phyloP scores from a whole-genome alignment of 139 green algal species.

The Picochlorum sp. region DNA sequence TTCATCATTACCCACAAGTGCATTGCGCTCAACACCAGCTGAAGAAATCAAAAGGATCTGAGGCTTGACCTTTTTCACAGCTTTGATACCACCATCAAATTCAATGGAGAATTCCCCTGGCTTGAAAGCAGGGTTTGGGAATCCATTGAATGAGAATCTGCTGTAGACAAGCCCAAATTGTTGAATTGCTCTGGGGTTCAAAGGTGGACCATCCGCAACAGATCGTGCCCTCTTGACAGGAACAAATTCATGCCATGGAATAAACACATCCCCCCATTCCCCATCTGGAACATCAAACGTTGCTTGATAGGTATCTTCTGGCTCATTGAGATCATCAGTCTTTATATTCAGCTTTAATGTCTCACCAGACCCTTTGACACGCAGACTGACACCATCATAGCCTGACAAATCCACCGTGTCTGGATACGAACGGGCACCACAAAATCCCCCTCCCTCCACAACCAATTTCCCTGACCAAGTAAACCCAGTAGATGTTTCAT shows the following conservation, averaged over 20 bases:
- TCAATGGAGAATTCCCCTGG: conserved; percentile 53
- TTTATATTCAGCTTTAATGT: conserved; percentile 90
- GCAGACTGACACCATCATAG: conserved; percentile 56
- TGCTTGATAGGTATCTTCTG: conserved; percentile 75
- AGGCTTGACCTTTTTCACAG: conserved; percentile 46
- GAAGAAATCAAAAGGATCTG: conserved; percentile 51
- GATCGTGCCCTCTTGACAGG: conserved; percentile 56
- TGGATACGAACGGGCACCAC: conserved; percentile 49
- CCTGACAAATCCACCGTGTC: conserved; percentile 25
- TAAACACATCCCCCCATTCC: conserved; percentile 54
- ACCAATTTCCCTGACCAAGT: conserved; percentile 68
- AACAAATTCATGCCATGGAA: conserved; percentile 83
- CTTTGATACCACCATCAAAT: conserved; percentile 54
- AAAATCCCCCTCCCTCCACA: conserved; percentile 80
- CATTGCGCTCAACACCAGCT: conserved; percentile 76
- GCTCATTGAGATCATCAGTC: conserved; percentile 55
- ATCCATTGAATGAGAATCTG: conserved; percentile 68
- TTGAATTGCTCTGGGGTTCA: conserved; percentile 53
- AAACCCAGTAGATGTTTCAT: conserved; percentile 40
- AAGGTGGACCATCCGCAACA: conserved; percentile 40
- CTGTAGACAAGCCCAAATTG: conserved; percentile 59
- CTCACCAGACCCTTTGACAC: conserved; percentile 62
- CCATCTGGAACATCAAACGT: conserved; percentile 63
- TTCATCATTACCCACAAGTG: conserved; percentile 64
- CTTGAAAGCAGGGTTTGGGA: conserved; percentile 54